Conservation (phyloP, 495 filamentous ascomycete genomes). For the Melanomma pulvis-pyrius region DNA sequence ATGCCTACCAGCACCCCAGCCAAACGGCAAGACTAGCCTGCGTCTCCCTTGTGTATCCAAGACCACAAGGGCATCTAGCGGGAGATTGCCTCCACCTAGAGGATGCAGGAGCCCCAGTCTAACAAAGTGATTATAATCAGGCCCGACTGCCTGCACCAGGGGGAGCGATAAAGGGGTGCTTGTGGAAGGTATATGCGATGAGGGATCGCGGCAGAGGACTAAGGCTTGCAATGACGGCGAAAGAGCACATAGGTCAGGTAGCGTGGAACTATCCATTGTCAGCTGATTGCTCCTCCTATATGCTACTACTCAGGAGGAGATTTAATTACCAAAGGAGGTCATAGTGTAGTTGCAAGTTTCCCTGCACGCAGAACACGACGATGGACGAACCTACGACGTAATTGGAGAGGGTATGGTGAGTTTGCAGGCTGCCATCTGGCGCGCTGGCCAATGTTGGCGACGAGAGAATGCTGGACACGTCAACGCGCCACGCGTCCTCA, state of each 20-base stretch:
- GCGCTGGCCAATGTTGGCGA: conserved; percentile 22
- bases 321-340: conserved; percentile 34
- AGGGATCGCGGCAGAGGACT: conserved; percentile 34
- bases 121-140: conserved; percentile 36
- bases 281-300: conserved; percentile 4
- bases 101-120: conserved; percentile 49
- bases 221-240: conserved; percentile 34
- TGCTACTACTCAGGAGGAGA: neutral
- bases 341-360: conserved; percentile 32
- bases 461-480: conserved; percentile 27
- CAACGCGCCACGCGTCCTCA: conserved; percentile 33
- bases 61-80: conserved; percentile 50
- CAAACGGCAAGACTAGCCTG: conserved; percentile 49
- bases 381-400: conserved; percentile 14
- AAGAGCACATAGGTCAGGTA: conserved; percentile 26
- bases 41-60: conserved; percentile 43
- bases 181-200: conserved; percentile 28
- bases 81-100: conserved; percentile 47
- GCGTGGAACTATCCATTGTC: conserved; percentile 8
- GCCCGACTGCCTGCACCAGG: conserved; percentile 30
- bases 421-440: conserved; percentile 3
- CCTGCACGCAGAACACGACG: conserved; percentile 35
- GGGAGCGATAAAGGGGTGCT: conserved; percentile 23
- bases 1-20: conserved; percentile 47
- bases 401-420: conserved; percentile 29